Percentiles rank a stretch among this genome's conserved stretches.
These are phyloP conservation scores for Euphorbia pulcherrima DNA, from an alignment of 345 rosid species.

Conservation along the genomic window DNA sequence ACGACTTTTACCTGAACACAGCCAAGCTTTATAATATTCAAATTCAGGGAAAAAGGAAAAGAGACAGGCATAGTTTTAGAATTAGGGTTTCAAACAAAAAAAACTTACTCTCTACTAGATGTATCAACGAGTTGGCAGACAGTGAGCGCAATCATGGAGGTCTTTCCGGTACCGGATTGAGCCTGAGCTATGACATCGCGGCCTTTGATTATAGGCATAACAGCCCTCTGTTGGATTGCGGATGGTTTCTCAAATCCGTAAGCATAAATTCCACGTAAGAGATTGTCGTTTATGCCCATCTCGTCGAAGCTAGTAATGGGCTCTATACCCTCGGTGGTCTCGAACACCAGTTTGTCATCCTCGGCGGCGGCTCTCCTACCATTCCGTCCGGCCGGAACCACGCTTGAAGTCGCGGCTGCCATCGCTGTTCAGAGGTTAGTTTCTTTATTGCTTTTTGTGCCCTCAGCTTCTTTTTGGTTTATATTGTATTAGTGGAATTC, in stretches of 20 bases:
- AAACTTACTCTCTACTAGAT: constrained; percentile 61
- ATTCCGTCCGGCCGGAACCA: constrained; percentile 32
- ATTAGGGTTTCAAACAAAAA: constrained; percentile 24
- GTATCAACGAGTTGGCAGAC: constrained; percentile 83
- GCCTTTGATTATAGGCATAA: constrained; percentile 86
- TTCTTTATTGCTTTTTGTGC: not conserved
- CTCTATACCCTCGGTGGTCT: constrained; percentile 87
- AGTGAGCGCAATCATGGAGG: constrained; percentile 93
- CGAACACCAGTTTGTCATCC: constrained; percentile 65
- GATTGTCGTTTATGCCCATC: constrained; percentile 77
- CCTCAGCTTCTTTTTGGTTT: no score
- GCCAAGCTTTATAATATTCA: not conserved
- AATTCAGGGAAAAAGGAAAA: not conserved
- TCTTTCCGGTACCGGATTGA: constrained; percentile 97
- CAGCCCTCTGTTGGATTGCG: constrained; percentile 92
- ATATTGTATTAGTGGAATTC: no score
- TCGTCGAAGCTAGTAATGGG: constrained; percentile 73
- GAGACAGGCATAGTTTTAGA: not conserved
- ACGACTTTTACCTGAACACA: not conserved
- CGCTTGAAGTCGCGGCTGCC: constrained; percentile 18
- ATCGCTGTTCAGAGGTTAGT: not conserved
- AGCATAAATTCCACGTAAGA: constrained; percentile 78
- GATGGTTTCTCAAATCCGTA: constrained; percentile 95
- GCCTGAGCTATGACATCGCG: constrained; percentile 97
- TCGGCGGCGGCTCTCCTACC: constrained; percentile 39